Evolutionary conservation across 2,329 filamentous ascomycete species (phyloP), one percentile per base, ranked within the genome.

Genomic region (Botrytis elliptica): DNA sequence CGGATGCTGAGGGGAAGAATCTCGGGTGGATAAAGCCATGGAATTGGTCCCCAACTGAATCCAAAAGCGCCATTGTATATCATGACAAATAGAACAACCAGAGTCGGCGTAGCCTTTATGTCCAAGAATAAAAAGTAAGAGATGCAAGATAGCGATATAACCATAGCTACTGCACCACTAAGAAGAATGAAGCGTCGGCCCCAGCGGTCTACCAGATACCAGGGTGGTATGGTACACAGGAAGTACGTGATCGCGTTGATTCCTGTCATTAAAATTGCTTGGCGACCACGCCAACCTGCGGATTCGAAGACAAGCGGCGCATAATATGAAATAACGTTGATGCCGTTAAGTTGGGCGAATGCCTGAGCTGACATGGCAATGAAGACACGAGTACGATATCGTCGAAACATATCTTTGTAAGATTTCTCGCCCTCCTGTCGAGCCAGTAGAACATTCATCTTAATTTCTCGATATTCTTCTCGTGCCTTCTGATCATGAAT

Each of bases 261-360:
- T 73, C 96, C 96, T 10, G 96, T 97, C 96, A 98, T 98, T 75
- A 98, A 88, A 76, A 98, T 93, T 8, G 96, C 96, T 74, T 94
- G 88, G 77, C 95, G 93, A 42, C 95, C 96, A 72, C 89, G 84
- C 96, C 95, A 98, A n/a, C 96, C 95, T 55, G 96, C 96, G 74
- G 95, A 95, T 83, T 98, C 95, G 80, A 99, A 98, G 25, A 98
- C 95, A 73, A 97, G 90, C 0, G 96, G 96, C 1, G 96, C 96
- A 81, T 99, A 99, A 86, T 98, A 99, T 1, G 95, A 98, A 76
- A 99, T 99, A 81, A 99, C 96, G 84, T 99, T 99, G 85, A 99
- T 99, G 77, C 96, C 96, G 84, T 98, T 98, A 71, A 99, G 89
- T 84, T 99, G 96, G 42, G 96, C 96, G 77, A 99, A 89, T 9